Conservation (phyloP, 805 yeast species). For the Wickerhamiella spandovensis region DNA sequence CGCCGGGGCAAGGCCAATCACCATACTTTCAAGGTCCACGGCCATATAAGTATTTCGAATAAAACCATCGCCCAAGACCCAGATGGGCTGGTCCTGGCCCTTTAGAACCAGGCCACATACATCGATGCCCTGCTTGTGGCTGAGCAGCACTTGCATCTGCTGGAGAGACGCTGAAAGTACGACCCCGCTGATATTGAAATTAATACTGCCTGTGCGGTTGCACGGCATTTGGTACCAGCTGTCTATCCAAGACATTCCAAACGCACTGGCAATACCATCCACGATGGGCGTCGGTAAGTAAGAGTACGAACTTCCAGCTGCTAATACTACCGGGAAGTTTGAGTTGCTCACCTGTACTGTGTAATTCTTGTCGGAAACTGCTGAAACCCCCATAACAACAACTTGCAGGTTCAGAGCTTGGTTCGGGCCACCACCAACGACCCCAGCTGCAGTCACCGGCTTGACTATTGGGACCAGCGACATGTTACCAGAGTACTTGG, state of each 20-base stretch:
- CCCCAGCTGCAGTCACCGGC: conserved; percentile 3
- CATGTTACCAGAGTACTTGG: conserved; percentile 30
- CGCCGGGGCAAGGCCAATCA: conserved; percentile 45
- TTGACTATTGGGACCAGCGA: conserved; percentile 23
- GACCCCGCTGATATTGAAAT: conserved; percentile 9
- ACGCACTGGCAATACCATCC: conserved; percentile 17
- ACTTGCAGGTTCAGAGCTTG: neutral
- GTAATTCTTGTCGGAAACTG: neutral
- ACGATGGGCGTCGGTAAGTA: conserved; percentile 32
- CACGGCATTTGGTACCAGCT: conserved; percentile 15
- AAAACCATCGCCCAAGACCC: conserved; percentile 50
- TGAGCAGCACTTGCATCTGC: neutral
- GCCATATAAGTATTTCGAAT: conserved; percentile 52
- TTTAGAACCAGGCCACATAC: conserved; percentile 4
- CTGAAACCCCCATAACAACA: conserved; percentile 3
- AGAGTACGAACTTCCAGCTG: conserved; percentile 43
- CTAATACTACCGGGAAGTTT: conserved; percentile 37
- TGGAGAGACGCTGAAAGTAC: conserved; percentile 6
- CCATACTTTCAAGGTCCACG: conserved; percentile 44
- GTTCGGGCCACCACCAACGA: neutral
- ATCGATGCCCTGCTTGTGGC: neutral
- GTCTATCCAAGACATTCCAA: conserved; percentile 30
- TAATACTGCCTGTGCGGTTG: neutral
- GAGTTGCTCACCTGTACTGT: neutral
- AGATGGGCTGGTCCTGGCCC: conserved; percentile 17